Evolutionary conservation across 164 flowering plant genomes (phyloP), one percentile per base, ranked within the genome.

Genomic region (Berberis vulgaris): DNA sequence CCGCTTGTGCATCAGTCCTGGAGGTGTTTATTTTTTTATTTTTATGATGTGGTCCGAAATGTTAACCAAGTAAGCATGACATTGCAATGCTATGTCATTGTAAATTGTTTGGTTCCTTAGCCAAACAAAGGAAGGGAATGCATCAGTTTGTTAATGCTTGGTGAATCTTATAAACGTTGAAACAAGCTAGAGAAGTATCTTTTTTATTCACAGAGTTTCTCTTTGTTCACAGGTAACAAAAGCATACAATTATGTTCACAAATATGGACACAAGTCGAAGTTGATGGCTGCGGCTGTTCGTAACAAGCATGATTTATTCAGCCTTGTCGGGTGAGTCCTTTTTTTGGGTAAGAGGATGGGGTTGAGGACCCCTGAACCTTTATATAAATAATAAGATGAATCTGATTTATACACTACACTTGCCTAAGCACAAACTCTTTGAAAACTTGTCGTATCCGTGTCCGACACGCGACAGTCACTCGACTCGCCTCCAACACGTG

Each of bases 281-380:
- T 73, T 95, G 79, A 91, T 91, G 97, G 99, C 91, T 42, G 97
- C 99, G 61, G 97, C 99, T 45, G 85, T 95, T 68, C 82, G 99
- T 45, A 95, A 91, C 86, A 95, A 95, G 78, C 99, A 95, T 74
- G 99, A 95, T 67, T 69, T 95, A 42, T 88, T 86, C 73, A 86
- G 83, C 75, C 90, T 95, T 67, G 74, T 91, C 43, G 98, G 99
- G 99, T 91, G 81, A 71, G 57, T 26, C 26, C 26, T 26, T 26
- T 0, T 26, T 26, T 26, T 26, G 26, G 26, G 26, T 26, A 26
- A 26, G 26, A 26, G 26, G 26, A 26, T 26, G 26, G 26, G 26
- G 26, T 26, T 26, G 26, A 26, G 26, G 26, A 26, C 26, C 26
- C 26, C 26, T 26, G 0, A 26, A 26, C 26, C 26, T 26, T 26